Conservation (phyloP, 176 grass and related monocot species). For the Oryza punctata region DNA sequence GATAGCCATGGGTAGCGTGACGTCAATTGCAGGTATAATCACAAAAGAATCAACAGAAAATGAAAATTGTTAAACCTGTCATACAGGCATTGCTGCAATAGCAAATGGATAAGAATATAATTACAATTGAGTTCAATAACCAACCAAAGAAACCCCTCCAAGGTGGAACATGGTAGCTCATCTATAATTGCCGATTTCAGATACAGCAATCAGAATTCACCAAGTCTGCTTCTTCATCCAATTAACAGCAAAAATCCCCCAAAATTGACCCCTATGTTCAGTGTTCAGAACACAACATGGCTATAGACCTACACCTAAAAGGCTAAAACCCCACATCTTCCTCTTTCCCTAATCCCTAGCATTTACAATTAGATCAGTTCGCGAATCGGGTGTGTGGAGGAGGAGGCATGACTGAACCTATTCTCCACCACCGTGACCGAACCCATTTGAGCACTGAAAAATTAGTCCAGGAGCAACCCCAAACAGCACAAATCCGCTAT, state of each 20-base stretch:
- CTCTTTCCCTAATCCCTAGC: background rate
- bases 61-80: slow-evolving; percentile 2
- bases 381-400: background rate
- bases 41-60: background rate
- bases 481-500: background rate
- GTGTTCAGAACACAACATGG: background rate
- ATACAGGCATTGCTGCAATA: background rate
- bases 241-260: background rate
- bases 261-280: background rate
- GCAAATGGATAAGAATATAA: background rate
- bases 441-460: background rate
- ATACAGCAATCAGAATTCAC: background rate
- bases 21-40: background rate
- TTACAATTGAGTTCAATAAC: background rate
- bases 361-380: background rate
- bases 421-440: background rate
- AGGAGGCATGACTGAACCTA: background rate
- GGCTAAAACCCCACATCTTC: background rate
- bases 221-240: background rate
- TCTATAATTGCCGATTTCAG: background rate
- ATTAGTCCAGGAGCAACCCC: background rate
- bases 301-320: background rate
- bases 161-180: background rate
- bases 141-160: background rate
- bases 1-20: background rate